Base-by-base conservation (phyloP, 2,329 filamentous ascomycete species). In the Penicillium digitatum region DNA sequence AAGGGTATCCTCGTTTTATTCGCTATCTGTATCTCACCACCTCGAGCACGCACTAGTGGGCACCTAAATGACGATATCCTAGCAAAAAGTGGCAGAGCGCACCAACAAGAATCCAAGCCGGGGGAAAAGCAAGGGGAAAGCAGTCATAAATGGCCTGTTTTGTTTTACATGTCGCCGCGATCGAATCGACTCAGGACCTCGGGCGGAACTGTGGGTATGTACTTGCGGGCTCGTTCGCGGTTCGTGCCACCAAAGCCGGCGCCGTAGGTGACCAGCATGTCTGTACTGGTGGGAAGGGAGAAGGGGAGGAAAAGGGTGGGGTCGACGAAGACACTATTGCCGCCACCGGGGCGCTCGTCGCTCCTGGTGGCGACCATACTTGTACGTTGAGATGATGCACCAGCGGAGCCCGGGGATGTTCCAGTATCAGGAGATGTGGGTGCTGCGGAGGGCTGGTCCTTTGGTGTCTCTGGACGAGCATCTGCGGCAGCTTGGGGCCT, bases 241-340 rank as follows among this genome's bases (percentile, higher is more conserved):
- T 99, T 96, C 44, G 94, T 79, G 0, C 94, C 94, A 5, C 94
- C 94, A 67, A 97, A 94, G 0, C 94, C 94, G 12, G 94, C 92
- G 0, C 94, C 94, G 67, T 95, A 99, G 62, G 87, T 93, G 45
- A 99, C 85, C 45, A 97, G 81, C 94, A 99, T 99, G 72, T 99
- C 94, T 26, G 92, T 97, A 54, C 90, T 94, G 1, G 93, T 96
- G 1, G 94, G 94, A 27, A 99, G 79, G n/a, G 88, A 88, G 71
- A 99, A 99, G 0, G 94, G 94, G 26, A 99, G 81, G 82, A 96
- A 95, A 56, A 96, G 79, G 2, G 92, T 89, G 3, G 93, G 90
- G 67, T 97, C 92, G 50, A 97, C 76, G 40, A 96, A 84, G 34
- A 96, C 61, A 32, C 59, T 64, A 48, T 67, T 69, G 18, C 59